Evolutionary conservation across 2,329 filamentous ascomycete genomes (phyloP).

Genomic region (Nigrospora osmanthi): DNA sequence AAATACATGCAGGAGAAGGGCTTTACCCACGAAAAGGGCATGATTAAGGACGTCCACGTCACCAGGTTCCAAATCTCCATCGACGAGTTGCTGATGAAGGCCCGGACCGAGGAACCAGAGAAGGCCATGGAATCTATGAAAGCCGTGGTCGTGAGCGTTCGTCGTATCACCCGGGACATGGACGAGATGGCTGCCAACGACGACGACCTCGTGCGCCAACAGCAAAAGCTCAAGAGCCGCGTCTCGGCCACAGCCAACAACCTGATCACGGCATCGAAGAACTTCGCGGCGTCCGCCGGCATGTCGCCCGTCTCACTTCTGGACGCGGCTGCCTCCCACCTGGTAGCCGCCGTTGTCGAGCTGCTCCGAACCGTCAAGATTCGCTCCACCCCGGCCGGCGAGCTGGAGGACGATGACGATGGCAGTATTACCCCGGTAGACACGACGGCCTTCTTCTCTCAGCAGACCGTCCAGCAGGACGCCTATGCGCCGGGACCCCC

Average conservation of each 20-base stretch:
- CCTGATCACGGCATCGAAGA: conserved; percentile 89
- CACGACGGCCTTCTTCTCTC: conserved; percentile 62
- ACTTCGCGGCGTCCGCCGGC: conserved; percentile 74
- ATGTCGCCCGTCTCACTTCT: conserved; percentile 88
- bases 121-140: conserved; percentile 82
- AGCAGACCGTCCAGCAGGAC: conserved; percentile 32
- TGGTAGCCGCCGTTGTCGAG: conserved; percentile 80
- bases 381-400: conserved; percentile 62
- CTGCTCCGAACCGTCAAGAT: conserved; percentile 80
- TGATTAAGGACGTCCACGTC: conserved; percentile 86
- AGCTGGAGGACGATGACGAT: conserved; percentile 73
- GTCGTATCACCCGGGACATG: conserved; percentile 78
- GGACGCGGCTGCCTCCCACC: conserved; percentile 86
- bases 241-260: conserved; percentile 94
- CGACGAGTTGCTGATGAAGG: conserved; percentile 77
- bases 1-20: conserved; percentile 57
- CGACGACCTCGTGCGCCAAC: conserved; percentile 47
- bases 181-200: conserved; percentile 48
- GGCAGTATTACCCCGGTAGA: conserved; percentile 58
- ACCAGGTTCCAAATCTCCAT: conserved; percentile 93
- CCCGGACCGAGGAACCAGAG: conserved; percentile 65
- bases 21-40: conserved; percentile 63
- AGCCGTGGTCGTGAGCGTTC: conserved; percentile 71
- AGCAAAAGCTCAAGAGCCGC: conserved; percentile 65
- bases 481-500: conserved; percentile 22